A percentile compares a stretch with the other conserved stretches of the same genome.
phyloP scores from a whole-genome alignment of 176 grass and related monocot genomes.

The Carex parvula region DNA sequence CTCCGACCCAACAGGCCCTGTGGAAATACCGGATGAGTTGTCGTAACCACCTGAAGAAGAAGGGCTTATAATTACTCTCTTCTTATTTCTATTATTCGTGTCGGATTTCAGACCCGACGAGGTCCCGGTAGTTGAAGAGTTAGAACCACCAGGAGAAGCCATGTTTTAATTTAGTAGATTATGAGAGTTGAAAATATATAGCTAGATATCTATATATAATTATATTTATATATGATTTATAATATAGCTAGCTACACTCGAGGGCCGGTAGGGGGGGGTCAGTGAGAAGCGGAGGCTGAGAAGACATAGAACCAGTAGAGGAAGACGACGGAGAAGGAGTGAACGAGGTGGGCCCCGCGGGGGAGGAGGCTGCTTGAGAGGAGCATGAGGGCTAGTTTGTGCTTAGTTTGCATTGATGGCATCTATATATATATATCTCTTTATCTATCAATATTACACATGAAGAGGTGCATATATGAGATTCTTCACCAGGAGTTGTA shows the following conservation, averaged over 20 bases:
- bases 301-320: slow-evolving; percentile 96
- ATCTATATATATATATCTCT: slow-evolving; percentile 25
- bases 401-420: slow-evolving; percentile 52
- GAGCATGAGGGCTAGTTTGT: slow-evolving; percentile 49
- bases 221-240: background rate
- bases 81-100: slow-evolving; percentile 4
- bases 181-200: slow-evolving; percentile 7
- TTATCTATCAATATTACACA: slow-evolving; percentile 14
- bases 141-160: slow-evolving; percentile 25
- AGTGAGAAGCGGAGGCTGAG: slow-evolving; percentile 33
- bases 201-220: background rate
- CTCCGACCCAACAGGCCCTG: background rate
- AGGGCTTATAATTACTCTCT: background rate
- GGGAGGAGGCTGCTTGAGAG: slow-evolving; percentile 49
- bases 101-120: background rate
- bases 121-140: slow-evolving; percentile 11
- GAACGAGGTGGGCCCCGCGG: slow-evolving; percentile 72
- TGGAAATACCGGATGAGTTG: slow-evolving; percentile 22
- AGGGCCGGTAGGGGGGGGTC: background rate
- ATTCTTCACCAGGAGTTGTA: no score
- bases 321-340: slow-evolving; percentile 88
- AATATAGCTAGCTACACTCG: background rate
- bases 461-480: slow-evolving; percentile 3
- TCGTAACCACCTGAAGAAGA: background rate
- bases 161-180: background rate